These are phyloP conservation scores for Pythium vanterpoolii DNA, from an alignment of 352 stramenopile genomes.

Conservation along the genomic window DNA sequence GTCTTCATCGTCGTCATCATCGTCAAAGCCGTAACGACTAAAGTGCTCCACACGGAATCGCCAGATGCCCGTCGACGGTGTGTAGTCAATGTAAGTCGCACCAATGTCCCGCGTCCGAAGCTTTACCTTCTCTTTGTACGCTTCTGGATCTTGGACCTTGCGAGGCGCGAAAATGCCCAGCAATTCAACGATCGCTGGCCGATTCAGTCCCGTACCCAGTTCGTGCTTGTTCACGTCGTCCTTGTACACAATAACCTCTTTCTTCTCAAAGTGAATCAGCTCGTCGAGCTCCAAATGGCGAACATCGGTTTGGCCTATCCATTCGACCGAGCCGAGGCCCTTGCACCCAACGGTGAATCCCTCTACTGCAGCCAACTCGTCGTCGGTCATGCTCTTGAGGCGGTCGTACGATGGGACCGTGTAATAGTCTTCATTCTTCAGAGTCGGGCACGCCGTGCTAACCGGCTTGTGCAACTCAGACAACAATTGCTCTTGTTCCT, in stretches of 20 bases:
- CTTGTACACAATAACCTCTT: slow-evolving; percentile 85
- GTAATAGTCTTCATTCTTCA: slow-evolving; percentile 81
- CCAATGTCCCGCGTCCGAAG: slow-evolving; percentile 72
- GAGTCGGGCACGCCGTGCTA: slow-evolving; percentile 45
- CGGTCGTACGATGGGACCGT: slow-evolving; percentile 67
- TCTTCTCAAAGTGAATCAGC: slow-evolving; percentile 78
- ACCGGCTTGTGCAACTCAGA: slow-evolving; percentile 28
- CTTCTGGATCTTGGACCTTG: slow-evolving; percentile 49
- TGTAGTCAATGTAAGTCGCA: slow-evolving; percentile 78
- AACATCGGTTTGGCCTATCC: slow-evolving; percentile 78
- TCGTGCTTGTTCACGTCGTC: slow-evolving; percentile 80
- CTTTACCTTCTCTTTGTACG: slow-evolving; percentile 78
- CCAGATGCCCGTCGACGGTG: slow-evolving; percentile 69
- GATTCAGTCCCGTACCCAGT: slow-evolving; percentile 70
- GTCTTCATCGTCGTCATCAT: slow-evolving; percentile 56
- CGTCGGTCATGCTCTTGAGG: slow-evolving; percentile 68
- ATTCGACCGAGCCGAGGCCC: slow-evolving; percentile 73
- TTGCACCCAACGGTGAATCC: slow-evolving; percentile 79
- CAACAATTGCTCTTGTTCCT: slow-evolving; percentile 33
- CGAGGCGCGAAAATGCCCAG: slow-evolving; percentile 71
- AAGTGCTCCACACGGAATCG: slow-evolving; percentile 86
- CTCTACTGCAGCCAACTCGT: slow-evolving; percentile 65
- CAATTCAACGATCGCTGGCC: slow-evolving; percentile 75
- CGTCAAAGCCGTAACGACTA: slow-evolving; percentile 71
- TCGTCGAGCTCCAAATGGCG: slow-evolving; percentile 77